A percentile compares a stretch with the other conserved stretches of the same genome.
Conservation (phyloP, 139 green algal species). For the Tetratostichococcus sp. region DNA sequence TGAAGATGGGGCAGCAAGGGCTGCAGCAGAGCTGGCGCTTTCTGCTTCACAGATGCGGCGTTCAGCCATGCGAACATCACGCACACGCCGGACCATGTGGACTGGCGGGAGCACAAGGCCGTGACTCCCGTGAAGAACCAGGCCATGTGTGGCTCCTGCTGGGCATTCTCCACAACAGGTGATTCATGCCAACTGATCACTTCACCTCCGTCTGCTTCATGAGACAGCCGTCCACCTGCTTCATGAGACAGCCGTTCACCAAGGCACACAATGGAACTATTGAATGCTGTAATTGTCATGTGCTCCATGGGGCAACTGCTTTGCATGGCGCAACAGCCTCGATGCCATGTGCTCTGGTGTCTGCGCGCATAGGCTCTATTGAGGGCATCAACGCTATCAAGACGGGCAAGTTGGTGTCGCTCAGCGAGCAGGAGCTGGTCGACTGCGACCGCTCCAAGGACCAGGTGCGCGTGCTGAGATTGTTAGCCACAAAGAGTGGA, state of each 20-base stretch:
- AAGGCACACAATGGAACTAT: too few species aligned
- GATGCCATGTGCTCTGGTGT: too few species aligned
- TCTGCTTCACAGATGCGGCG: background rate
- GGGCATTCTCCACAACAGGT: conserved; percentile 87
- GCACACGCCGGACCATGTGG: conserved; percentile 39
- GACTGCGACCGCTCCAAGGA: conserved; percentile 74
- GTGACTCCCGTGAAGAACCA: conserved; percentile 95
- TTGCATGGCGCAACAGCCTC: too few species aligned
- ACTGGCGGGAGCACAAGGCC: conserved; percentile 79
- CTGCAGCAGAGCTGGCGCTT: background rate
- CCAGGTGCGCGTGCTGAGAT: conserved; percentile 1
- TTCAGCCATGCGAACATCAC: conserved; percentile 48
- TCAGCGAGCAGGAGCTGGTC: conserved; percentile 94
- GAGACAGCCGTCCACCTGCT: conserved; percentile 17
- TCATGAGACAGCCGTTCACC: too few species aligned
- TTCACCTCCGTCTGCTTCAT: too few species aligned
- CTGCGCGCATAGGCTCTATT: conserved; percentile 45
- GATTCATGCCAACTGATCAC: background rate
- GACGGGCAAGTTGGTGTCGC: conserved; percentile 69
- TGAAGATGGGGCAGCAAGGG: too few species aligned
- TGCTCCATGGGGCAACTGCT: too few species aligned
- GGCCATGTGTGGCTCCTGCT: conserved; percentile 64
- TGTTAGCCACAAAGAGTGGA: too few species aligned
- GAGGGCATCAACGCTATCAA: conserved; percentile 83
- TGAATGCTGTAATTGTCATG: too few species aligned